Evolutionary conservation across 2,329 filamentous ascomycete genomes (phyloP).

Genomic region (Beauveria scarabaeidicola): DNA sequence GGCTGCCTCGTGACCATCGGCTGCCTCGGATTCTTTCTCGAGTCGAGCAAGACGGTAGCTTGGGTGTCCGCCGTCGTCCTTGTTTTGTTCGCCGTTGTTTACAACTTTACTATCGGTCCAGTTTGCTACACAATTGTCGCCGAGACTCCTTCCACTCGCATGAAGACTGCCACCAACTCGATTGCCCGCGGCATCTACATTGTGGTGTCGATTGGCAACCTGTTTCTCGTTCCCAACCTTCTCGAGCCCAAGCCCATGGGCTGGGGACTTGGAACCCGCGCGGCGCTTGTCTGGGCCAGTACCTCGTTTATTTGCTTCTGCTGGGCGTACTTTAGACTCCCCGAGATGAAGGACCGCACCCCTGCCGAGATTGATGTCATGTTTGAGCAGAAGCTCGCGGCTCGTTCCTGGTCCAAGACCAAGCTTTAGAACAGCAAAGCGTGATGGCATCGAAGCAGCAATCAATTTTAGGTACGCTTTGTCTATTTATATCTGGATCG

Average conservation of each 20-base stretch:
- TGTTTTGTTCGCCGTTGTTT: slow-evolving; percentile 31
- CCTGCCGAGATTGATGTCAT: slow-evolving; percentile 17
- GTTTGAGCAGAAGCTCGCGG: slow-evolving; percentile 18
- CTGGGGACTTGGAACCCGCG: slow-evolving; percentile 15
- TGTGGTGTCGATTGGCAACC: slow-evolving; percentile 14
- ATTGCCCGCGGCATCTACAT: slow-evolving; percentile 15
- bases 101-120: slow-evolving; percentile 34
- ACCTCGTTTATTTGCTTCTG: slow-evolving; percentile 10
- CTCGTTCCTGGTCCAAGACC: slow-evolving; percentile 13
- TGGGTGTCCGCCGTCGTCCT: slow-evolving; percentile 30
- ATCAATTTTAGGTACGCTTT: background rate
- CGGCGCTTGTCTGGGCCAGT: slow-evolving; percentile 16
- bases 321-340: slow-evolving; percentile 18
- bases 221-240: slow-evolving; percentile 16
- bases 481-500: too few species aligned
- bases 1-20: slow-evolving; percentile 30
- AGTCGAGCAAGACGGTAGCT: slow-evolving; percentile 14
- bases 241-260: slow-evolving; percentile 15
- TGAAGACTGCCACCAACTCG: slow-evolving; percentile 17
- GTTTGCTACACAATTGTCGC: slow-evolving; percentile 34
- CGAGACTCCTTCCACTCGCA: slow-evolving; percentile 22
- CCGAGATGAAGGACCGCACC: slow-evolving; percentile 18
- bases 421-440: slow-evolving; percentile 3
- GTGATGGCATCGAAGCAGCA: background rate
- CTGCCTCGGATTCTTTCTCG: slow-evolving; percentile 19